Evolutionary conservation across 371 early-diverging fungal species (phyloP).

Genomic region (Mortierella sp.): DNA sequence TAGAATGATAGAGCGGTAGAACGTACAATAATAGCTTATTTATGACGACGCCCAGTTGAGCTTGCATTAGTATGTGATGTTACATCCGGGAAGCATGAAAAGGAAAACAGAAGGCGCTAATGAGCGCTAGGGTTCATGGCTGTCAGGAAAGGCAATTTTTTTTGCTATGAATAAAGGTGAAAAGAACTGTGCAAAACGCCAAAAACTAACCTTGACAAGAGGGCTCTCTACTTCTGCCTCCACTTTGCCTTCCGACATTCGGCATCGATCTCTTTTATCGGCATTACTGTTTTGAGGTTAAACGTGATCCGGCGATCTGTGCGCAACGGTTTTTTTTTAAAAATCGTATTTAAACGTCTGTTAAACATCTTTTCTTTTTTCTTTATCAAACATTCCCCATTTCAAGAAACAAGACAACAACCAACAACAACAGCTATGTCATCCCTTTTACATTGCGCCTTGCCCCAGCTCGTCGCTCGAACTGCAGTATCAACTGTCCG

Average conservation of each 20-base stretch:
- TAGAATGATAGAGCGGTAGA: not conserved
- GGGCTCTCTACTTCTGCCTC: not conserved
- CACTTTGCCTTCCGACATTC: not conserved
- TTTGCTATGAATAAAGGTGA: not conserved
- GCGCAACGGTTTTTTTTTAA: not conserved
- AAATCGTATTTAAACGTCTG: not conserved
- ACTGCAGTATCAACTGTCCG: not conserved
- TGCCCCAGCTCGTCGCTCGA: conserved; percentile 2
- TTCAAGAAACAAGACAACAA: not conserved
- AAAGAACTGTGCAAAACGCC: no score
- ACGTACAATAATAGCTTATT: no score
- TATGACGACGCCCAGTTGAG: not conserved
- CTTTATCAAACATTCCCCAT: conserved; percentile 7
- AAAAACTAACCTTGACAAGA: no score
- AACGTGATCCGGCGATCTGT: not conserved
- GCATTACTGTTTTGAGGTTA: no score
- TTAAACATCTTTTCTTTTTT: not conserved
- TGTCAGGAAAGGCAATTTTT: conserved; percentile 7
- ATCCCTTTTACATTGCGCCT: not conserved
- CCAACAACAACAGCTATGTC: not conserved
- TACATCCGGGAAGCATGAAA: not conserved
- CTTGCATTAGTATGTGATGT: not conserved
- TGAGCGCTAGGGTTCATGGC: not conserved
- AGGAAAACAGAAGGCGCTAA: no score
- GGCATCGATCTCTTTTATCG: not conserved